Evolutionary conservation across 2,329 filamentous ascomycete genomes (phyloP).

Genomic region (Fusarium lateritium): DNA sequence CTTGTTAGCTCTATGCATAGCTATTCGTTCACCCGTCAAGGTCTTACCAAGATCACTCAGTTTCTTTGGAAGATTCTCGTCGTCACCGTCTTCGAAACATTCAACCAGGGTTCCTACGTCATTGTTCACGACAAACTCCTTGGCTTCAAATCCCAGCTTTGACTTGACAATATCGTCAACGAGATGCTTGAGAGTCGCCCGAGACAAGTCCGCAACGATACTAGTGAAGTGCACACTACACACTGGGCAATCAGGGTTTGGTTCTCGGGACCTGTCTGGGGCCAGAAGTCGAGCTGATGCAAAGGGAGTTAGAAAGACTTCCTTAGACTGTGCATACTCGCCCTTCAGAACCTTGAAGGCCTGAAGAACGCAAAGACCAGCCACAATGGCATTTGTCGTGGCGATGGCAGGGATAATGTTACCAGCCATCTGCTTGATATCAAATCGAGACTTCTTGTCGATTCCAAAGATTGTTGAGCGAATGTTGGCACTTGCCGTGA

Average conservation of each 20-base stretch:
- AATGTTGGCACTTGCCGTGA: slow-evolving; percentile 90
- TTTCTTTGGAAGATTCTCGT: slow-evolving; percentile 87
- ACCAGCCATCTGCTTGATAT: slow-evolving; percentile 98
- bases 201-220: slow-evolving; percentile 76
- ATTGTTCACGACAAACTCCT: slow-evolving; percentile 83
- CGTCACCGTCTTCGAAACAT: slow-evolving; percentile 75
- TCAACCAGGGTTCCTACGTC: slow-evolving; percentile 82
- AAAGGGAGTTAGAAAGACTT: slow-evolving; percentile 86
- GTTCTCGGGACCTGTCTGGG: slow-evolving; percentile 69
- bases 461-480: slow-evolving; percentile 92
- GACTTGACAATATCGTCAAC: slow-evolving; percentile 80
- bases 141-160: slow-evolving; percentile 82
- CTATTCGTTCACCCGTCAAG: neutral
- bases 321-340: slow-evolving; percentile 79
- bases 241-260: slow-evolving; percentile 86
- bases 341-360: slow-evolving; percentile 90
- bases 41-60: slow-evolving; percentile 79
- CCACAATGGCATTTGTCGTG: slow-evolving; percentile 97
- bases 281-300: slow-evolving; percentile 71
- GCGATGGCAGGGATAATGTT: slow-evolving; percentile 99
- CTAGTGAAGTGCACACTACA: slow-evolving; percentile 82
- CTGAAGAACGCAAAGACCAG: slow-evolving; percentile 91
- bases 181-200: slow-evolving; percentile 83
- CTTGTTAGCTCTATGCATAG: slow-evolving; percentile 30
- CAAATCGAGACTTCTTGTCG: slow-evolving; percentile 89